phyloP scores from a whole-genome alignment of 768 basidiomycete species.

The Suillus discolor region DNA sequence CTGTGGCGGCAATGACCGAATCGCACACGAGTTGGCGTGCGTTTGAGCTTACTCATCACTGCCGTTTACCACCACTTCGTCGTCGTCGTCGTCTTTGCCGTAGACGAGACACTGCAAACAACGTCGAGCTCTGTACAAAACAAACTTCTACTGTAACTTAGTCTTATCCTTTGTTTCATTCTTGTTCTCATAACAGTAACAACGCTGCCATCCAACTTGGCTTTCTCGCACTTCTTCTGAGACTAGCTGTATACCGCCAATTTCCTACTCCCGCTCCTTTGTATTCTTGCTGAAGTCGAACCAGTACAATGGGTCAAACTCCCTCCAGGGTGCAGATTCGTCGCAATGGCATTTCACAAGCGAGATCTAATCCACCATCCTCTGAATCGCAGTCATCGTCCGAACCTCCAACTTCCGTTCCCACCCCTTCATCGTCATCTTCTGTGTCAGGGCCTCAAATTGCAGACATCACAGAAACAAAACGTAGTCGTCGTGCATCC shows the following conservation, averaged over 20 bases:
- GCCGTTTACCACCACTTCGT: slow-evolving; percentile 7
- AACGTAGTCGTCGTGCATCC: slow-evolving; percentile 21
- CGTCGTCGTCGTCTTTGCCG: background rate
- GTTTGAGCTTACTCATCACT: slow-evolving; percentile 4
- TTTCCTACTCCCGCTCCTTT: slow-evolving; percentile 3
- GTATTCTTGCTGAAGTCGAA: slow-evolving; percentile 2
- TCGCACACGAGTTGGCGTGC: background rate
- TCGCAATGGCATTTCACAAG: slow-evolving; percentile 15
- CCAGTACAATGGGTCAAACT: slow-evolving; percentile 31
- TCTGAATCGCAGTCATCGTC: slow-evolving; percentile 12
- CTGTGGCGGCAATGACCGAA: background rate
- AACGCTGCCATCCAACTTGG: slow-evolving; percentile 9
- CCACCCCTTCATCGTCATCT: slow-evolving; percentile 4
- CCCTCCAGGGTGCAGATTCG: slow-evolving; percentile 26
- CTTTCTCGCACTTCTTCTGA: slow-evolving; percentile 9
- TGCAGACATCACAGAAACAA: background rate
- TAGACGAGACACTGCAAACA: background rate
- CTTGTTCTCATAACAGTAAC: slow-evolving; percentile 9
- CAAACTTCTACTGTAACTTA: slow-evolving; percentile 1
- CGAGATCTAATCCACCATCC: slow-evolving; percentile 12
- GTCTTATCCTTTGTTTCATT: slow-evolving; percentile 3
- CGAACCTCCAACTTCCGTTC: background rate
- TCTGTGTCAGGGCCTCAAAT: background rate
- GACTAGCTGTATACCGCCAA: slow-evolving; percentile 1
- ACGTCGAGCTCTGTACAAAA: slow-evolving; percentile 6